Conservation (phyloP, 345 rosid genomes). For the Hibiscus mutabilis region DNA sequence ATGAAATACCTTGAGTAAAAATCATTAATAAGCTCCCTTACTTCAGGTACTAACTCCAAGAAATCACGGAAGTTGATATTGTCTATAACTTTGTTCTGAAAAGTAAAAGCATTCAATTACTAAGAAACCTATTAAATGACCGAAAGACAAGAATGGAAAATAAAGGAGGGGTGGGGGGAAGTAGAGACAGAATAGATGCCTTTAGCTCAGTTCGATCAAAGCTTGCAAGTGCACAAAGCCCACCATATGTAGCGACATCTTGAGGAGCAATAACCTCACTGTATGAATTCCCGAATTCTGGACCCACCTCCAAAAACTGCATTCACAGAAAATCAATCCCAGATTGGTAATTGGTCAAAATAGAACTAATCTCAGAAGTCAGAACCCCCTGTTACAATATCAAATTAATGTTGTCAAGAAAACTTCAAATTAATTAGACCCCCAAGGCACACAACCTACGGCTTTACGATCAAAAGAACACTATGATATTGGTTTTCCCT, state of each 20-base stretch:
- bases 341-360: not conserved
- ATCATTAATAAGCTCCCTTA: conserved; percentile 91
- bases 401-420: too few relatives aligned
- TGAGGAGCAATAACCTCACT: conserved; percentile 95
- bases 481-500: not conserved
- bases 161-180: not conserved
- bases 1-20: conserved; percentile 78
- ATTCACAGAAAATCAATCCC: conserved; percentile 8
- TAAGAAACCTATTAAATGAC: conserved; percentile 6
- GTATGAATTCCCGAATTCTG: conserved; percentile 77
- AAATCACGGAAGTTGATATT: conserved; percentile 81
- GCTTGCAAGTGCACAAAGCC: conserved; percentile 97
- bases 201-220: conserved; percentile 91
- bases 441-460: not conserved
- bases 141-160: not conserved
- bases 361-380: not conserved
- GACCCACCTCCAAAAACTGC: conserved; percentile 93
- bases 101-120: conserved; percentile 23
- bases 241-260: conserved; percentile 97
- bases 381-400: not conserved
- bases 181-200: conserved; percentile 35
- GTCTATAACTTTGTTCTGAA: conserved; percentile 91
- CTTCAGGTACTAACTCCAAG: conserved; percentile 97
- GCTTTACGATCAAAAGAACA: not conserved
- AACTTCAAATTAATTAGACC: not conserved